Conservation (phyloP, 306 rosid genomes). For the Inga leiocalycina region DNA sequence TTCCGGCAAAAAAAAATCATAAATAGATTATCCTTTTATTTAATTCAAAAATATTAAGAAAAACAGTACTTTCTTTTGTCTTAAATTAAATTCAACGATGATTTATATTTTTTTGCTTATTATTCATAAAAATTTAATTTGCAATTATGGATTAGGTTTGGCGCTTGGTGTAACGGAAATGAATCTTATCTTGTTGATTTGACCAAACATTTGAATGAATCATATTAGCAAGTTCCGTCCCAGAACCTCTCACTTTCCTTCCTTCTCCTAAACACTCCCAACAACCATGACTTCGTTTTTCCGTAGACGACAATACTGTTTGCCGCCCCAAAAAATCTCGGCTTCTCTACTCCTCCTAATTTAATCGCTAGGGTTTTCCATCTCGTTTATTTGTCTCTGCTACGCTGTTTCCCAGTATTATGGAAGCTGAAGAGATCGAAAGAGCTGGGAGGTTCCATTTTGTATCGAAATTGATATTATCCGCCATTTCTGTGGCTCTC, state of each 20-base stretch:
- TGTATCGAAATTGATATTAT: neutral
- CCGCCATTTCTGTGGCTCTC: constrained; percentile 16
- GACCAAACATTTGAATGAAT: neutral
- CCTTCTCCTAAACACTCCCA: constrained; percentile 13
- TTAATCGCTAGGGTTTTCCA: neutral
- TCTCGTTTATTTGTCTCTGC: neutral
- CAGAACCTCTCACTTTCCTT: neutral
- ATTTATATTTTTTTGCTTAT: no score
- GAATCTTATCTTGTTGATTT: neutral
- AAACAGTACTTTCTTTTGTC: no score
- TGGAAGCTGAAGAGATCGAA: constrained; percentile 44
- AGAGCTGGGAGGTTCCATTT: neutral
- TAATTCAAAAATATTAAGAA: no score
- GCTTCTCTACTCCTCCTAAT: constrained; percentile 7
- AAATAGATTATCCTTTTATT: no score
- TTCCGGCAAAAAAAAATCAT: no score
- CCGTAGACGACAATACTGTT: constrained; percentile 10
- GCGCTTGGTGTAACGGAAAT: neutral
- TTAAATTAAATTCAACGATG: no score
- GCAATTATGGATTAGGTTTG: neutral
- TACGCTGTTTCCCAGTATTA: constrained; percentile 27
- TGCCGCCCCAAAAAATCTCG: constrained; percentile 16
- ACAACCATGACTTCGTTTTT: neutral
- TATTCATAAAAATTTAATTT: neutral
- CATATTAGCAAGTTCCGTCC: neutral